Evolutionary conservation across 495 filamentous ascomycete species (phyloP).

Genomic region (Friedmanniomyces endolithicus): DNA sequence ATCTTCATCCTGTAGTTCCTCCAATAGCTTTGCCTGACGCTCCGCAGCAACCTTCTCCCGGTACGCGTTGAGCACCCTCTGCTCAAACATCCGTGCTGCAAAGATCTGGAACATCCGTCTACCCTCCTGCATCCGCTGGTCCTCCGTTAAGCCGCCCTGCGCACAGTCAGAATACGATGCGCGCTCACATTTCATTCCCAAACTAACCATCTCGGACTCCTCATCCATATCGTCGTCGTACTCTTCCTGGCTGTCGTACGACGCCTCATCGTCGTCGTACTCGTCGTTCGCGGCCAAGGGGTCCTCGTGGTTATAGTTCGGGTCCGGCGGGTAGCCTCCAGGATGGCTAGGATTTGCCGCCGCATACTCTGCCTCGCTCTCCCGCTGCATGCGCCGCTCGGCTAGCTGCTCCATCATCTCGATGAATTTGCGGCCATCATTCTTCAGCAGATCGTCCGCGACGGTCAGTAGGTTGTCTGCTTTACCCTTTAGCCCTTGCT

Average conservation of each 20-base stretch:
- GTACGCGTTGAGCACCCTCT: slow-evolving; percentile 91
- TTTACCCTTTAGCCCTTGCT: slow-evolving; percentile 31
- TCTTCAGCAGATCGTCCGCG: slow-evolving; percentile 94
- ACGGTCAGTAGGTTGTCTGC: slow-evolving; percentile 96
- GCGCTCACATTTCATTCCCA: background rate
- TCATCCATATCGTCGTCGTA: slow-evolving; percentile 71
- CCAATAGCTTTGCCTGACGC: slow-evolving; percentile 78
- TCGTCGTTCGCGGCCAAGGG: slow-evolving; percentile 12
- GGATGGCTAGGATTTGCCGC: slow-evolving; percentile 45
- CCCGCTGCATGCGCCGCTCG: slow-evolving; percentile 89
- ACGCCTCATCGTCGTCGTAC: slow-evolving; percentile 67
- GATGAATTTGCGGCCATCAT: slow-evolving; percentile 99
- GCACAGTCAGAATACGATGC: slow-evolving; percentile 5
- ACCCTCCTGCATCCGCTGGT: slow-evolving; percentile 98
- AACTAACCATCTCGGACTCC: slow-evolving; percentile 68
- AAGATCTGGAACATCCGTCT: slow-evolving; percentile 99
- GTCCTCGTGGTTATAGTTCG: slow-evolving; percentile 61
- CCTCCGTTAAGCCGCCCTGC: slow-evolving; percentile 91
- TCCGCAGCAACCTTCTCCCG: slow-evolving; percentile 90
- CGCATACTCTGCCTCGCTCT: slow-evolving; percentile 73
- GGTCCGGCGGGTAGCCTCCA: slow-evolving; percentile 34
- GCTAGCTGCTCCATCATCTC: slow-evolving; percentile 99
- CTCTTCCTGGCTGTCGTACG: slow-evolving; percentile 79
- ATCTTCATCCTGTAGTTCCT: slow-evolving; percentile 80
- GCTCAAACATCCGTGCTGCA: slow-evolving; percentile 97